These are phyloP conservation scores for Biancaea sappan DNA, from an alignment of 306 rosid genomes.

Conservation along the genomic window DNA sequence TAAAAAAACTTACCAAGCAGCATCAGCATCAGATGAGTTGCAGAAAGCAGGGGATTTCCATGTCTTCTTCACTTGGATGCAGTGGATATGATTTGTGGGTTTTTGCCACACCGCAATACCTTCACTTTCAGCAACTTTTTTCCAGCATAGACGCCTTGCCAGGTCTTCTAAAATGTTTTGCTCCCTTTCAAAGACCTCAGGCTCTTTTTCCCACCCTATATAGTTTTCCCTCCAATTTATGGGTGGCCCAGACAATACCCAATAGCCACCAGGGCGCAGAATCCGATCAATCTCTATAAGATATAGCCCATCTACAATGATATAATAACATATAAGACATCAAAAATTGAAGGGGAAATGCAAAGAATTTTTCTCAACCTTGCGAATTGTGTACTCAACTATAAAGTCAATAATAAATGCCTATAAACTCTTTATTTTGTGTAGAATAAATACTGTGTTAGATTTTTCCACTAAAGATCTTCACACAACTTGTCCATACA, in stretches of 20 bases:
- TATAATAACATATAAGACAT: constrained; percentile 17
- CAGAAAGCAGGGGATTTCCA: constrained; percentile 45
- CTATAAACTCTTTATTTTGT: too few species aligned
- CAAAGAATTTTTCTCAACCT: too few species aligned
- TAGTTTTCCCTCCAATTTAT: constrained; percentile 60
- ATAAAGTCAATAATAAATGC: too few species aligned
- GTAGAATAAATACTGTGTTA: too few species aligned
- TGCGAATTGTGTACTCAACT: too few species aligned
- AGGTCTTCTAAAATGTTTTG: constrained; percentile 52
- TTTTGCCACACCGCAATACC: constrained; percentile 56
- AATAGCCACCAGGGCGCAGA: constrained; percentile 64
- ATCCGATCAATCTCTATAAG: constrained; percentile 58
- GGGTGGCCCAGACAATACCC: constrained; percentile 72
- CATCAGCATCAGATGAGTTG: constrained; percentile 47
- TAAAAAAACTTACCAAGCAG: constrained; percentile 50
- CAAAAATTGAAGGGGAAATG: constrained; percentile 3
- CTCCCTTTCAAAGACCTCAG: constrained; percentile 44
- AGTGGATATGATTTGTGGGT: constrained; percentile 40
- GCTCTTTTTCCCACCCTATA: constrained; percentile 45
- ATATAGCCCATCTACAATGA: constrained; percentile 52
- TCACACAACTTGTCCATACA: too few species aligned
- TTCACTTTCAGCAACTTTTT: constrained; percentile 53
- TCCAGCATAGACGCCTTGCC: constrained; percentile 57
- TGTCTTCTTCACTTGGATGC: constrained; percentile 40
- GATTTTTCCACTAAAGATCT: too few species aligned